These are phyloP conservation scores for Gaillardinia entomophila DNA, from an alignment of 805 yeast genomes.

Conservation along the genomic window DNA sequence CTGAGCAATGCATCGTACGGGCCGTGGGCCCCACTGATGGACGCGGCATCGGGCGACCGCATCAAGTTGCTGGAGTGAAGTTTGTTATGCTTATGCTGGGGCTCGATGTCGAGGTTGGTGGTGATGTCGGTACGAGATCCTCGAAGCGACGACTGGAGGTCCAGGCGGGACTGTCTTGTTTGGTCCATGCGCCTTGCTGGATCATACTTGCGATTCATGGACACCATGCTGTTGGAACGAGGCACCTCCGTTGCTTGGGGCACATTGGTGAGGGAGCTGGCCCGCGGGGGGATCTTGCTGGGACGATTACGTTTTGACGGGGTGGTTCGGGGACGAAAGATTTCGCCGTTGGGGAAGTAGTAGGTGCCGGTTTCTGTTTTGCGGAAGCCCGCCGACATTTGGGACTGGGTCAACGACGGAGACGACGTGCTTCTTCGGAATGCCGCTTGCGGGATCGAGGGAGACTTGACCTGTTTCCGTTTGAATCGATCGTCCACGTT, in stretches of 20 bases:
- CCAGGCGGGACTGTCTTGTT: too few relatives aligned
- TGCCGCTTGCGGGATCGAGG: slow-evolving; percentile 3
- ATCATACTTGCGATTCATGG: slow-evolving; percentile 13
- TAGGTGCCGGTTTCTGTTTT: slow-evolving; percentile 19
- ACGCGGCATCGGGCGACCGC: slow-evolving; percentile 1
- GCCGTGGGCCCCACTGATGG: neutral
- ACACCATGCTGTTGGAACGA: slow-evolving; percentile 5
- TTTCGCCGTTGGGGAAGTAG: slow-evolving; percentile 51
- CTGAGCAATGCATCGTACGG: too few relatives aligned
- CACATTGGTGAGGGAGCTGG: slow-evolving; percentile 4
- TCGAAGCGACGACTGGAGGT: slow-evolving; percentile 18
- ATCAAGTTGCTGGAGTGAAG: slow-evolving; percentile 4
- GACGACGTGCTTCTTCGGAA: neutral
- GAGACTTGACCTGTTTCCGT: slow-evolving; percentile 28
- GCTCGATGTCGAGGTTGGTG: slow-evolving; percentile 13
- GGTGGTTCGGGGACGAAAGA: slow-evolving; percentile 41
- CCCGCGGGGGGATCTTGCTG: slow-evolving; percentile 12
- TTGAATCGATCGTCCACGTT: slow-evolving; percentile 33
- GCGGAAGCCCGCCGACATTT: slow-evolving; percentile 5
- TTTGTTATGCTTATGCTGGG: slow-evolving; percentile 1
- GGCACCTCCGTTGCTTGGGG: slow-evolving; percentile 2
- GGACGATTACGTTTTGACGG: slow-evolving; percentile 39
- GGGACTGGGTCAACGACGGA: neutral
- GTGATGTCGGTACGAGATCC: slow-evolving; percentile 18
- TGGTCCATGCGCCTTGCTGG: too few relatives aligned